Conservation (phyloP, 805 yeast genomes). For the Suhomyces canberraensis region DNA sequence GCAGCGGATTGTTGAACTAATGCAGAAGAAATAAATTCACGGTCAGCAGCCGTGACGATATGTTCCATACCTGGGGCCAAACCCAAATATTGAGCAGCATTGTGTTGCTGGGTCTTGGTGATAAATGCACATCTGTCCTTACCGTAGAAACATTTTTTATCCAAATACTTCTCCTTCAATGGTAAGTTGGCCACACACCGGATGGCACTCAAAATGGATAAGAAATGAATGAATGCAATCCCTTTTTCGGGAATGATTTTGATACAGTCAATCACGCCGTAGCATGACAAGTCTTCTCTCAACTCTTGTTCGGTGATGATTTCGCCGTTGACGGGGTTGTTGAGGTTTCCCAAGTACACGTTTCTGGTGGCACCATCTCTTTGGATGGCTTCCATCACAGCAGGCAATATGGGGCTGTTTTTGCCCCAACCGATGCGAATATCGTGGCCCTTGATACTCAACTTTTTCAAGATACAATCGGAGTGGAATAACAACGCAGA, state of each 20-base stretch:
- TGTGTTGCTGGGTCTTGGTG: conserved; percentile 92
- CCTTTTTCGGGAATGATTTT: conserved; percentile 78
- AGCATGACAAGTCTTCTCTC: conserved; percentile 60
- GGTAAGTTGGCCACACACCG: conserved; percentile 78
- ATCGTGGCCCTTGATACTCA: conserved; percentile 76
- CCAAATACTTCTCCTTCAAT: conserved; percentile 61
- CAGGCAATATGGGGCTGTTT: conserved; percentile 67
- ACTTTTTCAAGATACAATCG: conserved; percentile 82
- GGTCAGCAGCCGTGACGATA: conserved; percentile 65
- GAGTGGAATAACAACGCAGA: conserved; percentile 90
- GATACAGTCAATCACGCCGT: conserved; percentile 82
- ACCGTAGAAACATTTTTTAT: conserved; percentile 82
- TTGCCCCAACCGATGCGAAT: conserved; percentile 94
- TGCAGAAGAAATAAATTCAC: conserved; percentile 65
- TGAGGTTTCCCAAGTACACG: conserved; percentile 81
- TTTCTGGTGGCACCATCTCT: conserved; percentile 92
- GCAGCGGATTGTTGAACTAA: conserved; percentile 93
- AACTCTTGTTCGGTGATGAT: conserved; percentile 61
- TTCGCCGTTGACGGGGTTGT: conserved; percentile 50
- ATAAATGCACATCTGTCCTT: conserved; percentile 94
- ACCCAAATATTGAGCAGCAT: conserved; percentile 93
- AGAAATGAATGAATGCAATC: conserved; percentile 86
- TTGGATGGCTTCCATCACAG: conserved; percentile 71
- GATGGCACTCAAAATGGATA: conserved; percentile 82
- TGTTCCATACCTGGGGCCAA: conserved; percentile 87